phyloP scores from a whole-genome alignment of 345 rosid genomes.

The Noccaea bulbosa region DNA sequence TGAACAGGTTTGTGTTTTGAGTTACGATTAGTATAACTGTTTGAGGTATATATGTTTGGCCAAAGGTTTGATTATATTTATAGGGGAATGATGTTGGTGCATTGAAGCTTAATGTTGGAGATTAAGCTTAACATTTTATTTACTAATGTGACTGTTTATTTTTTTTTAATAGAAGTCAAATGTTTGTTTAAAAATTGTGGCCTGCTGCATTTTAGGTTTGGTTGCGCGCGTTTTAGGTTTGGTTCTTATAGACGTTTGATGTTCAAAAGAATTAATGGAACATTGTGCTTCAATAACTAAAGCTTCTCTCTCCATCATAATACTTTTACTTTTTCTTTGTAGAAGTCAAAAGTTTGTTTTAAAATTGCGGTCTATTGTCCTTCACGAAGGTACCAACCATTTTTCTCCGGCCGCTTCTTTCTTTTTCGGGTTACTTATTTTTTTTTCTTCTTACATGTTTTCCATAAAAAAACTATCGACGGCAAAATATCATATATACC shows the following conservation, averaged over 20 bases:
- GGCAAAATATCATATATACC: background rate
- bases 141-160: background rate
- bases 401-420: background rate
- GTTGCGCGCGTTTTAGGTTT: background rate
- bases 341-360: background rate
- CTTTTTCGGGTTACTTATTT: background rate
- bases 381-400: background rate
- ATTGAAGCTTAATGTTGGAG: conserved; percentile 26
- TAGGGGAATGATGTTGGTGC: conserved; percentile 1
- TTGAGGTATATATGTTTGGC: conserved; percentile 4
- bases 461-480: background rate
- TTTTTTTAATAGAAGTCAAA: no score
- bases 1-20: conserved; percentile 8
- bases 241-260: background rate
- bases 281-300: background rate
- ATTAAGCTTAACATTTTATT: conserved; percentile 21
- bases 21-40: conserved; percentile 3
- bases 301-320: background rate
- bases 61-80: conserved; percentile 24
- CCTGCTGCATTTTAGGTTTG: no score
- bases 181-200: no score
- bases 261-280: no score
- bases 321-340: background rate
- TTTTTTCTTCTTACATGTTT: background rate
- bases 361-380: background rate